Percentiles rank a stretch among this genome's conserved stretches.
Conservation (phyloP, 805 yeast species). For the Helenozyma baotianmanensis region DNA sequence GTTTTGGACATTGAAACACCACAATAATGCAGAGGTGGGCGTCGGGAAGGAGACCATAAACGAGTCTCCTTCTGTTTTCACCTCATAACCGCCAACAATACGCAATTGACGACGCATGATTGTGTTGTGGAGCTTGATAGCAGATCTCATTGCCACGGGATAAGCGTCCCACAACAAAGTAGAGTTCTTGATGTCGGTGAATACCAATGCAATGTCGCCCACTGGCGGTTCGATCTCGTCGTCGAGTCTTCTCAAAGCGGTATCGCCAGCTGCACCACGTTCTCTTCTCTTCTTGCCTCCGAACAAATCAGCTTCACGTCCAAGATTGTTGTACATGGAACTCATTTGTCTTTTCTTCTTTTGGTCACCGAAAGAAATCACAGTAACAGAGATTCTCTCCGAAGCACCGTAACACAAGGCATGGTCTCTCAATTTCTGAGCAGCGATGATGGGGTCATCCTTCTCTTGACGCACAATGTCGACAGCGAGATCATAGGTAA, state of each 20-base stretch:
- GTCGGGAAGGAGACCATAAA: slow-evolving; percentile 97
- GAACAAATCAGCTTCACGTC: slow-evolving; percentile 32
- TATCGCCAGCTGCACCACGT: slow-evolving; percentile 52
- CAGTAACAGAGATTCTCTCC: slow-evolving; percentile 76
- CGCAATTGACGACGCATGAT: slow-evolving; percentile 92
- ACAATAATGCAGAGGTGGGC: slow-evolving; percentile 80
- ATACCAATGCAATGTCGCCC: slow-evolving; percentile 92
- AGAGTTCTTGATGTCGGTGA: slow-evolving; percentile 94
- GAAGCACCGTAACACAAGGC: slow-evolving; percentile 89
- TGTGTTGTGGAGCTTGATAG: slow-evolving; percentile 89
- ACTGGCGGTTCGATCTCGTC: slow-evolving; percentile 93
- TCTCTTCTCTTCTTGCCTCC: slow-evolving; percentile 40
- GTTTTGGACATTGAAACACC: slow-evolving; percentile 93
- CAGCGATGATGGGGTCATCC: slow-evolving; percentile 84
- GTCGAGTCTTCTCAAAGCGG: slow-evolving; percentile 75
- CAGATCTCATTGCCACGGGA: slow-evolving; percentile 93
- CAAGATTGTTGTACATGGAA: slow-evolving; percentile 33
- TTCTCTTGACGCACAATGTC: slow-evolving; percentile 82
- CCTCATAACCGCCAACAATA: slow-evolving; percentile 95
- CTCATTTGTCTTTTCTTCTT: slow-evolving; percentile 28
- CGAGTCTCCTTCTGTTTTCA: slow-evolving; percentile 98
- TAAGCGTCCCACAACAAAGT: slow-evolving; percentile 90
- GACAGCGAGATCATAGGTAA: slow-evolving; percentile 80
- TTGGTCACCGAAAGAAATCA: slow-evolving; percentile 61
- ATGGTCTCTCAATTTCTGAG: slow-evolving; percentile 88